Base-by-base conservation (phyloP, 2,329 filamentous ascomycete species). In the Diplodia seriata region DNA sequence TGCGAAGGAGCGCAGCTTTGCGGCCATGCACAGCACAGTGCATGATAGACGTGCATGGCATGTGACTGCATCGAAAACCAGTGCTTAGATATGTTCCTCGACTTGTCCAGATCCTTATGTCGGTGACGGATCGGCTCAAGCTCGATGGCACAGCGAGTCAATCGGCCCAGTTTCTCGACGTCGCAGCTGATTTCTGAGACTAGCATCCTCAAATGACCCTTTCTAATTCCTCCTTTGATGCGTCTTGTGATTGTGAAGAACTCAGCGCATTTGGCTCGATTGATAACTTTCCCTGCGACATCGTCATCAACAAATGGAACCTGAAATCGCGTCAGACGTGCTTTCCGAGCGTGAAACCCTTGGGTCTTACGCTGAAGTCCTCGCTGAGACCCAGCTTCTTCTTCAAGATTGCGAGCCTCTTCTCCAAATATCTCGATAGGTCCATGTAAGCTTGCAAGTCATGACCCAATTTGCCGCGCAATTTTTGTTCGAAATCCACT, bases 91-190 rank as follows among this genome's bases (percentile, higher is more conserved):
- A 11, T 14, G 8, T 8, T 26, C 49, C 11, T 23, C 14, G 49
- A 14, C 20, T 2, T 20, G n/a, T 14, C 23, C 14, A 23, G 20
- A 12, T 51, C 14, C 23, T 11, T 14, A 9, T 51, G 49, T 26
- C 12, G 49, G 49, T 51, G 49, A 12, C 49, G 49, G 20, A 51
- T 51, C 11, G 49, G 49, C 49, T 51, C 49, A 12, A 51, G n/a
- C 23, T 51, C 49, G 7, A 51, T 51, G 49, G 49, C 49, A 20
- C 49, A 51, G 49, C 49, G 49, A 26, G 49, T 51, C 49, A 51
- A 14, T n/a, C 49, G 20, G 49, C 49, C 49, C 20, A 51, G 20
- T 23, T 51, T 51, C n/a, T 51, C 49, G 49, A 51, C 49, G 23
- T 51, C 49, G 49, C 14, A 23, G 12, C 49, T 26, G 49, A 51